A percentile compares a stretch with the other conserved stretches of the same genome.
Evolutionary conservation across 805 yeast genomes (phyloP).

Genomic region (Yarrowia sp.): DNA sequence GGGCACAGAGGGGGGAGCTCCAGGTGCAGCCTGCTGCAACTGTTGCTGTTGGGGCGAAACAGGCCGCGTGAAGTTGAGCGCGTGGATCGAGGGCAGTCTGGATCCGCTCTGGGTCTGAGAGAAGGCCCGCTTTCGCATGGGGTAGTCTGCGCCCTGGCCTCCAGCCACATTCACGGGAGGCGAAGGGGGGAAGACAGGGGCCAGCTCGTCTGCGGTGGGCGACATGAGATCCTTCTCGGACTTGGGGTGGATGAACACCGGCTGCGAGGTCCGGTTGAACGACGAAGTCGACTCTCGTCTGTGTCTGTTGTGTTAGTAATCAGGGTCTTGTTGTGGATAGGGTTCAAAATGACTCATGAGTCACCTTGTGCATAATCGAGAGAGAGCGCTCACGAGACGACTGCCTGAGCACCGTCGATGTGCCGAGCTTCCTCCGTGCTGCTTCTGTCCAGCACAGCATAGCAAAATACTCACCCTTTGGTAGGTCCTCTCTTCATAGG

Average conservation of each 20-base stretch:
- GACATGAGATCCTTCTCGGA: constrained; percentile 12
- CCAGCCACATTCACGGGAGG: constrained; percentile 12
- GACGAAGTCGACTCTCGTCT: constrained; percentile 19
- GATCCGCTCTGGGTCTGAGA: not conserved
- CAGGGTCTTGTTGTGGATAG: not conserved
- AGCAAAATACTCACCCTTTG: constrained; percentile 45
- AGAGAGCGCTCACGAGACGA: too few species aligned
- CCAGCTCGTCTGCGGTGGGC: constrained; percentile 8
- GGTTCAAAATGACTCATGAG: not conserved
- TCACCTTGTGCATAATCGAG: constrained; percentile 3
- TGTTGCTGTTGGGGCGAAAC: constrained; percentile 20
- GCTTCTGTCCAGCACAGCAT: too few species aligned
- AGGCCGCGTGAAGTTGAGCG: constrained; percentile 11
- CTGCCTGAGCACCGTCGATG: too few species aligned
- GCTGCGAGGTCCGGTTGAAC: constrained; percentile 8
- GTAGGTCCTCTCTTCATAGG: constrained; percentile 65
- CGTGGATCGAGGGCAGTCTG: constrained; percentile 19
- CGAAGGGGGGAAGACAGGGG: constrained; percentile 20
- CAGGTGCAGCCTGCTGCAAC: constrained; percentile 21
- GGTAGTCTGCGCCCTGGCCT: not conserved
- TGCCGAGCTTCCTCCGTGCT: not conserved
- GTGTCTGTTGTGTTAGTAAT: constrained; percentile 17
- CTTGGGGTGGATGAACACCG: constrained; percentile 24
- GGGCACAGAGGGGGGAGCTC: constrained; percentile 3
- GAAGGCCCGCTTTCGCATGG: constrained; percentile 24